These are phyloP conservation scores for Ailanthus altissimus DNA, from an alignment of 345 rosid genomes.

Conservation along the genomic window DNA sequence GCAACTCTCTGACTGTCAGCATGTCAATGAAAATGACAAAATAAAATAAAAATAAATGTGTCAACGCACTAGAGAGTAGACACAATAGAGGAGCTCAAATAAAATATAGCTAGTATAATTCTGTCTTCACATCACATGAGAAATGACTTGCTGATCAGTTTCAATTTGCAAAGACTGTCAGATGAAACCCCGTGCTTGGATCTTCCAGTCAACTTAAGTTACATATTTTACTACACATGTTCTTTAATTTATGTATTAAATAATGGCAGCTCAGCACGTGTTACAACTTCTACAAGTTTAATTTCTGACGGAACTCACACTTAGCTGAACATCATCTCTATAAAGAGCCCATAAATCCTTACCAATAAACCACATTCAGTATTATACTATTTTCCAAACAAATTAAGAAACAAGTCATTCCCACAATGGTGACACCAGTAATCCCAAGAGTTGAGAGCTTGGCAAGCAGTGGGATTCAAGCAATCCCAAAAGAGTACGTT, in stretches of 20 bases:
- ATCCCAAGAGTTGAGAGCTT: constrained; percentile 67
- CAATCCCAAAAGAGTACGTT: constrained; percentile 78
- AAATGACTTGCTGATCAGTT: no score
- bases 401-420: no score
- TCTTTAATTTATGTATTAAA: no score
- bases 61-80: no score
- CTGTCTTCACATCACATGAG: no score
- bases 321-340: constrained; percentile 3
- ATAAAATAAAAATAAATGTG: no score
- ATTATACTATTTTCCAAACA: background rate
- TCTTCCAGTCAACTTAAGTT: constrained; percentile 30
- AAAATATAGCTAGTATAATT: no score
- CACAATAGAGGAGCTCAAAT: no score
- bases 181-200: constrained; percentile 14
- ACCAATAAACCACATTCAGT: background rate
- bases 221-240: no score
- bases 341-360: background rate
- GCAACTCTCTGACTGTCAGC: no score
- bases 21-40: no score
- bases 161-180: no score
- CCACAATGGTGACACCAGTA: constrained; percentile 34
- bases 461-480: constrained; percentile 65
- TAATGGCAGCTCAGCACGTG: background rate
- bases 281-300: background rate
- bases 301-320: background rate